Conservation (phyloP, 768 basidiomycete species). For the Suillus subluteus region DNA sequence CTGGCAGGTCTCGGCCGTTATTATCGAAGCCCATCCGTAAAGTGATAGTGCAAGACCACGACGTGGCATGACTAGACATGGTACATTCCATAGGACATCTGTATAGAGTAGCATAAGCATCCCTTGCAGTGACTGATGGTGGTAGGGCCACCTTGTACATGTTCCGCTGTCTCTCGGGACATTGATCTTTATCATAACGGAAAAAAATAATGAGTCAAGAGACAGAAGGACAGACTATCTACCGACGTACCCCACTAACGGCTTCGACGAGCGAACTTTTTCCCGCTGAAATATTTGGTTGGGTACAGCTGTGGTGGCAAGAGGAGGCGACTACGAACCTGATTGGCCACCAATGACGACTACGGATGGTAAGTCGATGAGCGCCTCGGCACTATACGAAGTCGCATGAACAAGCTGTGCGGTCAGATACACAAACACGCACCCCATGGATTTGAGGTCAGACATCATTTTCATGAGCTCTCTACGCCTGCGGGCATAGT, state of each 20-base stretch:
- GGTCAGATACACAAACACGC: slow-evolving; percentile 4
- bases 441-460: slow-evolving; percentile 42
- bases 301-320: neutral
- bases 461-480: slow-evolving; percentile 44
- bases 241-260: slow-evolving; percentile 44
- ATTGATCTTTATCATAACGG: slow-evolving; percentile 27
- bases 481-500: slow-evolving; percentile 44
- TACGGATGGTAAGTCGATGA: slow-evolving; percentile 53
- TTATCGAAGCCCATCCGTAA: slow-evolving; percentile 46
- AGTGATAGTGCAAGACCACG: slow-evolving; percentile 44
- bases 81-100: slow-evolving; percentile 44
- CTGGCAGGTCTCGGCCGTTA: slow-evolving; percentile 24
- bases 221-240: slow-evolving; percentile 8
- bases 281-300: slow-evolving; percentile 40
- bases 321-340: slow-evolving; percentile 32
- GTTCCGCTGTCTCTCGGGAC: slow-evolving; percentile 54
- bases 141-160: slow-evolving; percentile 33
- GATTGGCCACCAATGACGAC: slow-evolving; percentile 58
- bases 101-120: neutral
- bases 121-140: neutral
- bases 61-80: slow-evolving; percentile 25
- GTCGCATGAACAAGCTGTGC: slow-evolving; percentile 1
- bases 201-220: neutral
- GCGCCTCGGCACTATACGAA: slow-evolving; percentile 41
- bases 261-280: slow-evolving; percentile 44